Conservation (phyloP, 2,329 filamentous ascomycete genomes). For the Aspergillus sp. region DNA sequence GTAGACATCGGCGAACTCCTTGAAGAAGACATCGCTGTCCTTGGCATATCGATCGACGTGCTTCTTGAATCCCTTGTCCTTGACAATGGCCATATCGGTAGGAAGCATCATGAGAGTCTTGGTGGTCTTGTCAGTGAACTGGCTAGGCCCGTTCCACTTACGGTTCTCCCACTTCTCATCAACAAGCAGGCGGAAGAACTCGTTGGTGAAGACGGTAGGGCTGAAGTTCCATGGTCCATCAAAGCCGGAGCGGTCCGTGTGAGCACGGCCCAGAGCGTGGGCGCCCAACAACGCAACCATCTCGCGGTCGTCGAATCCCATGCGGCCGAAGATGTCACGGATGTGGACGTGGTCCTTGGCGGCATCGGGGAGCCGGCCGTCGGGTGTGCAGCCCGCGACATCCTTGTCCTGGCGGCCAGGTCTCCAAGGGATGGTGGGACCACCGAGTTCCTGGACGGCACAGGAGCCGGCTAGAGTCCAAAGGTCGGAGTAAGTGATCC, state of each 20-base stretch:
- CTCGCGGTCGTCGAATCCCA: conserved; percentile 97
- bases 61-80: conserved; percentile 82
- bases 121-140: conserved; percentile 84
- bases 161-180: conserved; percentile 90
- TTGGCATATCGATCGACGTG: conserved; percentile 85
- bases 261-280: conserved; percentile 86
- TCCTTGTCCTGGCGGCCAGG: conserved; percentile 83
- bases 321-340: conserved; percentile 88
- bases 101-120: conserved; percentile 98
- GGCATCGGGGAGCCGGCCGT: conserved; percentile 85
- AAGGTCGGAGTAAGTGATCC: conserved; percentile 95
- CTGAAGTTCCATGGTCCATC: conserved; percentile 91
- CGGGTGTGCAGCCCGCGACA: conserved; percentile 81
- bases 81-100: conserved; percentile 80
- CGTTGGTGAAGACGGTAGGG: conserved; percentile 88
- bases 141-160: conserved; percentile 89
- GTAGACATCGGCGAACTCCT: conserved; percentile 79
- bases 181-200: conserved; percentile 85
- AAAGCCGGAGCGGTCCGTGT: conserved; percentile 84
- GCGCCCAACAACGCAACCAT: conserved; percentile 88
- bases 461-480: conserved; percentile 87
- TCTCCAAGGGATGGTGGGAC: conserved; percentile 82
- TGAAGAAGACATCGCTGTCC: conserved; percentile 89
- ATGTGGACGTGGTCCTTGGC: conserved; percentile 77
- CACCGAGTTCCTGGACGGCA: conserved; percentile 94